These are phyloP conservation scores for Fusarium xylarioides DNA, from an alignment of 2,329 filamentous ascomycete genomes.

Conservation along the genomic window DNA sequence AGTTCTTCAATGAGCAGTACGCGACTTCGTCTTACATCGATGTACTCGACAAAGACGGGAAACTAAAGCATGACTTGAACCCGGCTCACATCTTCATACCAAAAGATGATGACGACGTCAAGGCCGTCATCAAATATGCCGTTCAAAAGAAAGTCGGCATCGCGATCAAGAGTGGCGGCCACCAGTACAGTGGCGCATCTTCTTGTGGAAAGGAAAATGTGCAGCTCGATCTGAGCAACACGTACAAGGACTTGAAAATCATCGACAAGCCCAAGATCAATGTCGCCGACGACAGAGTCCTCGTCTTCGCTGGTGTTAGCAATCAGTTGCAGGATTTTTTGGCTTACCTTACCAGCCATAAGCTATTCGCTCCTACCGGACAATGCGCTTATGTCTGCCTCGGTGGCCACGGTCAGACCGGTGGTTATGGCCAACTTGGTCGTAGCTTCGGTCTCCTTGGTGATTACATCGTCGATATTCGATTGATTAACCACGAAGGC, in stretches of 20 bases:
- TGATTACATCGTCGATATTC: neutral
- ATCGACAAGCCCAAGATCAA: neutral
- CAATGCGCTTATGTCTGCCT: neutral
- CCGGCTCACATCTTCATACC: neutral
- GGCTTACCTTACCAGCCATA: neutral
- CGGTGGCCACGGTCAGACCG: neutral
- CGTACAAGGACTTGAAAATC: neutral
- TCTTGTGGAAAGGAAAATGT: neutral
- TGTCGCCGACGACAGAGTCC: neutral
- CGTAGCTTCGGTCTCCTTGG: neutral
- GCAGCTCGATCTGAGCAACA: neutral
- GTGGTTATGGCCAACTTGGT: neutral
- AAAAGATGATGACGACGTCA: neutral
- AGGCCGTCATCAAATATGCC: neutral
- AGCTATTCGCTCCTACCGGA: neutral
- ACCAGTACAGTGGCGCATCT: neutral
- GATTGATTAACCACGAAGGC: neutral
- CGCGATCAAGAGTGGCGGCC: neutral
- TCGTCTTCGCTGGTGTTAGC: neutral
- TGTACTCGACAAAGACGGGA: neutral
- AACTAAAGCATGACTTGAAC: neutral
- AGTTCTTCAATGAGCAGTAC: neutral
- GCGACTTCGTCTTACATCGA: neutral
- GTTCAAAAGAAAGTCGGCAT: neutral
- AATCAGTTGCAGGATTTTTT: neutral